phyloP scores from a whole-genome alignment of 768 basidiomycete genomes.

The Rhizopogon vulgaris region DNA sequence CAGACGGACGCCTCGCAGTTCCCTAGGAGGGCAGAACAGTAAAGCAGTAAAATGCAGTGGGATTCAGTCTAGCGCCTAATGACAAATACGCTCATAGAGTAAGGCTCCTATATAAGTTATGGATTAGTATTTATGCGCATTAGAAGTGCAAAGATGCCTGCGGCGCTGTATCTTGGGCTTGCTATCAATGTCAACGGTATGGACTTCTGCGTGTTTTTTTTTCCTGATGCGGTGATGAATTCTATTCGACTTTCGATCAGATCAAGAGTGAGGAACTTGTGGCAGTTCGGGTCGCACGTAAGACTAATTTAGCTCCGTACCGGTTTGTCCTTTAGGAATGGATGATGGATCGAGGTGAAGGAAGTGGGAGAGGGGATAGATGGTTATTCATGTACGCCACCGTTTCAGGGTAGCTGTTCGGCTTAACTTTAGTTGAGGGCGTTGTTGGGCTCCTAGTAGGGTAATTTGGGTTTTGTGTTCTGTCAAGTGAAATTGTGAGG shows the following conservation, averaged over 20 bases:
- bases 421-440: too few relatives aligned
- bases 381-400: too few relatives aligned
- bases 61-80: too few relatives aligned
- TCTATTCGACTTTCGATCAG: constrained; percentile 1
- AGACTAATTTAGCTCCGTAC: constrained; percentile 1
- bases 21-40: too few relatives aligned
- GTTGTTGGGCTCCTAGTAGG: background rate
- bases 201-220: background rate
- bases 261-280: constrained; percentile 1
- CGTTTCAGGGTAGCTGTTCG: background rate
- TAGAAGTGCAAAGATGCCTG: background rate
- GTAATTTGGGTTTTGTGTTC: background rate
- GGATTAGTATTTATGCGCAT: too few relatives aligned
- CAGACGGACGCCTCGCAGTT: too few relatives aligned
- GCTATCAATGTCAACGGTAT: background rate
- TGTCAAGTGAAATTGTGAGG: background rate
- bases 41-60: too few relatives aligned
- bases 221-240: background rate
- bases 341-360: background rate
- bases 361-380: background rate
- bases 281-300: background rate
- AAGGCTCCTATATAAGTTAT: too few relatives aligned
- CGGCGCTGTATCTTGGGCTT: background rate
- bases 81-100: too few relatives aligned
- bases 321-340: background rate